Percentiles rank a stretch among this genome's conserved stretches.
Evolutionary conservation across 225 moss, liverwort and hornwort genomes (phyloP).

Genomic region (Bryum argenteum): DNA sequence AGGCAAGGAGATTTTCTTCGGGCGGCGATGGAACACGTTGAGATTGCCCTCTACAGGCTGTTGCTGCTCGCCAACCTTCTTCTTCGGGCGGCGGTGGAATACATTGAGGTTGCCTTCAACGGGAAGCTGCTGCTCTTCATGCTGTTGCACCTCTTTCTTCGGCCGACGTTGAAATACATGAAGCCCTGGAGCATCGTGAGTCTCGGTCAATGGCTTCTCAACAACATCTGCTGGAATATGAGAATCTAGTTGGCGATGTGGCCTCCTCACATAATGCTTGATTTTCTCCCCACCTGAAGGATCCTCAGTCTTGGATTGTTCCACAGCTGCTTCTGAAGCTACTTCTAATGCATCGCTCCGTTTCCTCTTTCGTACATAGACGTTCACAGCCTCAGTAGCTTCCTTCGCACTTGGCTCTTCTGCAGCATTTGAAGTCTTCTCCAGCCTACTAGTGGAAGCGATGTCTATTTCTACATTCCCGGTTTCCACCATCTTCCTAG

Average conservation of each 20-base stretch:
- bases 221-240: constrained; percentile 17
- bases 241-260: constrained; percentile 20
- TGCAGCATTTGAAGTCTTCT: constrained; percentile 1
- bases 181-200: too few relatives aligned
- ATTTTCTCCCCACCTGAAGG: constrained; percentile 23
- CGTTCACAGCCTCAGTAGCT: constrained; percentile 20
- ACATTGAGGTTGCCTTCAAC: constrained; percentile 9
- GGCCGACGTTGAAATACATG: too few relatives aligned
- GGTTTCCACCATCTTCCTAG: background rate
- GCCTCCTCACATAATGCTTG: constrained; percentile 43
- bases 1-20: constrained; percentile 1
- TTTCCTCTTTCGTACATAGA: constrained; percentile 41
- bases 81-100: background rate
- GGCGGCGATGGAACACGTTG: constrained; percentile 23
- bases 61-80: background rate
- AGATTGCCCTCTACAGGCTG: background rate
- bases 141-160: too few relatives aligned
- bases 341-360: constrained; percentile 16
- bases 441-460: background rate
- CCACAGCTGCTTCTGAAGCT: background rate
- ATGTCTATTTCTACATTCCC: background rate
- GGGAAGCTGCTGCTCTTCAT: too few relatives aligned
- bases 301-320: constrained; percentile 1
- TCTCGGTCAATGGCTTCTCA: background rate
- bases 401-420: constrained; percentile 6